These are phyloP conservation scores for Fusarium oxysporum DNA, from an alignment of 2,329 filamentous ascomycete genomes.

Conservation along the genomic window DNA sequence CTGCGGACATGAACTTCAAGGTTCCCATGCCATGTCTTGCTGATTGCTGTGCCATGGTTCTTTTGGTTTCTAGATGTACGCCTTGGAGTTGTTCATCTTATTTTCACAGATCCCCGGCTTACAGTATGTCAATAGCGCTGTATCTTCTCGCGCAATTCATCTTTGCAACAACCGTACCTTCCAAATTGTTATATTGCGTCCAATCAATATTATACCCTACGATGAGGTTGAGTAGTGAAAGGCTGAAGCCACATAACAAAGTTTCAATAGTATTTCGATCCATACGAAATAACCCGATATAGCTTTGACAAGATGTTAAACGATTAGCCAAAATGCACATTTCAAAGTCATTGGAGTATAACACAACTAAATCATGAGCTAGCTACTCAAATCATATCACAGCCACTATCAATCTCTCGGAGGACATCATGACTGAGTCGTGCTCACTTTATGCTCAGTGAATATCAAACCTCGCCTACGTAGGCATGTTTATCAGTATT, in stretches of 20 bases:
- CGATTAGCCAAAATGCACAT: neutral
- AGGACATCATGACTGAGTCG: neutral
- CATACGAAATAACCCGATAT: neutral
- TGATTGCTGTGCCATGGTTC: neutral
- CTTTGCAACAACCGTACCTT: neutral
- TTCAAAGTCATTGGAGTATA: neutral
- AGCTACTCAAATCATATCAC: neutral
- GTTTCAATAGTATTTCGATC: neutral
- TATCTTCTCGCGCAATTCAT: neutral
- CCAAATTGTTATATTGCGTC: neutral
- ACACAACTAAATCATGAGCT: neutral
- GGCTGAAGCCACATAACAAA: neutral
- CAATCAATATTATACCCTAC: too few relatives aligned
- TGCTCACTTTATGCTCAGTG: neutral
- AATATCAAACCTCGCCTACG: slow-evolving; percentile 12
- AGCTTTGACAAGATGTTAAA: neutral
- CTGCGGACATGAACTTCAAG: neutral
- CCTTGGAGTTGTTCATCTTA: neutral
- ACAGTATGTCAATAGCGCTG: neutral
- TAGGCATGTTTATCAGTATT: neutral
- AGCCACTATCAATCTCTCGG: neutral
- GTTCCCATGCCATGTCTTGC: neutral
- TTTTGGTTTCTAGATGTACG: neutral
- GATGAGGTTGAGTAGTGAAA: neutral
- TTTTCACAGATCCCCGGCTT: neutral